phyloP scores from a whole-genome alignment of 2,329 filamentous ascomycete species.

The Pleomassaria siparia region DNA sequence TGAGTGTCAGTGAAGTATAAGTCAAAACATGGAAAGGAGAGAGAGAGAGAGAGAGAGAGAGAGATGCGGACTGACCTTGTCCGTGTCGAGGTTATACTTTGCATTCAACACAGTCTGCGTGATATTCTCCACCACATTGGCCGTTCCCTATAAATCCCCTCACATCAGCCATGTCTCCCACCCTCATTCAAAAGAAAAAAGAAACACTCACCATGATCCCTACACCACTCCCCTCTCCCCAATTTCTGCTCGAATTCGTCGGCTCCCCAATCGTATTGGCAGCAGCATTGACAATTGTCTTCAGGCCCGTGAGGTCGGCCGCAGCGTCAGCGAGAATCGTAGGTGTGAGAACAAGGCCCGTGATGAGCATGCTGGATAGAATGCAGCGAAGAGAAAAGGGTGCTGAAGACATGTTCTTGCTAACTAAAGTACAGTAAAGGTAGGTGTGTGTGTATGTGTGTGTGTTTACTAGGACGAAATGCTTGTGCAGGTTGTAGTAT shows the following conservation, averaged over 20 bases:
- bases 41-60: conserved; percentile 15
- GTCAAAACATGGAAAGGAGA: neutral
- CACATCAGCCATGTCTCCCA: neutral
- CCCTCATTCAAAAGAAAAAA: neutral
- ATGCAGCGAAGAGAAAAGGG: neutral
- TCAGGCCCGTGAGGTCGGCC: conserved; percentile 33
- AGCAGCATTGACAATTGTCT: conserved; percentile 28
- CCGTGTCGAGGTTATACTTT: conserved; percentile 34
- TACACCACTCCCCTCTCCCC: conserved; percentile 21
- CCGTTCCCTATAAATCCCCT: conserved; percentile 25
- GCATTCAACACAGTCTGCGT: conserved; percentile 31
- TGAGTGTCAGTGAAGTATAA: conserved; percentile 6
- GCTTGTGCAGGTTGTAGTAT: neutral
- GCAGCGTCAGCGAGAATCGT: conserved; percentile 24
- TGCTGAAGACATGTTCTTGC: conserved; percentile 13
- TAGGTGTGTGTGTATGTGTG: too few relatives aligned
- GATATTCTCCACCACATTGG: conserved; percentile 36
- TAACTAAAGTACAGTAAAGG: too few relatives aligned
- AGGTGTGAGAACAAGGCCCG: conserved; percentile 26
- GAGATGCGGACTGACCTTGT: conserved; percentile 26
- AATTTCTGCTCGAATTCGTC: conserved; percentile 31
- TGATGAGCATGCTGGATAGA: conserved; percentile 27
- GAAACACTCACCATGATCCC: conserved; percentile 1
- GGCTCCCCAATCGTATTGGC: conserved; percentile 30
- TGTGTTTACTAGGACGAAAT: too few relatives aligned